These are phyloP conservation scores for Circinella umbellata DNA, from an alignment of 371 early-diverging fungal genomes.

Conservation along the genomic window DNA sequence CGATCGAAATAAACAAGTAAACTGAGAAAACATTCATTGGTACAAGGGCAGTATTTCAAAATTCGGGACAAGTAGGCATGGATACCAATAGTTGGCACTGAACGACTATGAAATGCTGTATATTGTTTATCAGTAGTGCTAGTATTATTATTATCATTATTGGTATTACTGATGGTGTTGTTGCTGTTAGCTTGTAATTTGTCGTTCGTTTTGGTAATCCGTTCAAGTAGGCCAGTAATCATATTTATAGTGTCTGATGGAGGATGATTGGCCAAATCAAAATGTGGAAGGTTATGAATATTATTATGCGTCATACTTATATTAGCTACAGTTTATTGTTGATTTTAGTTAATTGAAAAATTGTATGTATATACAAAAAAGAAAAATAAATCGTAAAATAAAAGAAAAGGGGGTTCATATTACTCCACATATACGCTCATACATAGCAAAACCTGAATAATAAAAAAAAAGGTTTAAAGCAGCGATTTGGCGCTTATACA, in stretches of 20 bases:
- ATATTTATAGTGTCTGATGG: conserved; percentile 47
- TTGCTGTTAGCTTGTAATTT: conserved; percentile 23
- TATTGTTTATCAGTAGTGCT: conserved; percentile 20
- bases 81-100: conserved; percentile 82
- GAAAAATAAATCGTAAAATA: conserved; percentile 11
- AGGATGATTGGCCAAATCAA: conserved; percentile 49
- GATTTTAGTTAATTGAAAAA: not conserved
- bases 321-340: not conserved
- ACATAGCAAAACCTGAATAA: not conserved
- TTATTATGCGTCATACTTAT: conserved; percentile 17
- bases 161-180: too few relatives aligned
- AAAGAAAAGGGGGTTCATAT: not conserved
- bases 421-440: too few relatives aligned
- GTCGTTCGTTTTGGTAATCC: conserved; percentile 52
- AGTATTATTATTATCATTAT: too few relatives aligned
- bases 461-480: not conserved
- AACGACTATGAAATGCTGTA: conserved; percentile 75
- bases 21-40: conserved; percentile 77
- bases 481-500: too few relatives aligned
- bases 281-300: conserved; percentile 16
- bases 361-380: not conserved
- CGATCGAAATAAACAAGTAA: conserved; percentile 79
- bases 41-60: conserved; percentile 83
- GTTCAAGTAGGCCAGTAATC: conserved; percentile 42
- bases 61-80: conserved; percentile 74